A percentile compares a stretch with the other conserved stretches of the same genome.
phyloP scores from a whole-genome alignment of 2,329 filamentous ascomycete species.

The Penicillium nordicum region DNA sequence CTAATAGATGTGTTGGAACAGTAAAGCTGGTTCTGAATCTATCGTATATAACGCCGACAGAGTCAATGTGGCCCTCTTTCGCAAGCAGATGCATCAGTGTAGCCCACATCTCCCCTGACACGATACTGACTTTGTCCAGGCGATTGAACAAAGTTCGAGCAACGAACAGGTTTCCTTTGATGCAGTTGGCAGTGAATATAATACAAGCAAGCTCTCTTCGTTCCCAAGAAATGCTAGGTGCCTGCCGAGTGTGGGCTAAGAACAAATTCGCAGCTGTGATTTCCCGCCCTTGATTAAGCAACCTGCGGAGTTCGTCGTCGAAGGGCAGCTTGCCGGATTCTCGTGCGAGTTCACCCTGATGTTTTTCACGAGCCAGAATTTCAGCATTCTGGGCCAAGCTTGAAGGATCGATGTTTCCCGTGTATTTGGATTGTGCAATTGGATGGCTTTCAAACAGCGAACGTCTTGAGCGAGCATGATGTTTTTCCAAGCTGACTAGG shows the following conservation, averaged over 20 bases:
- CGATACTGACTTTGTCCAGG: slow-evolving; percentile 30
- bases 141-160: slow-evolving; percentile 38
- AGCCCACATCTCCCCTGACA: slow-evolving; percentile 37
- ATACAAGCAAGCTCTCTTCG: slow-evolving; percentile 30
- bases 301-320: slow-evolving; percentile 22
- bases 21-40: slow-evolving; percentile 28
- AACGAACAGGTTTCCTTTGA: slow-evolving; percentile 37
- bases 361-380: slow-evolving; percentile 12
- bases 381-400: slow-evolving; percentile 4
- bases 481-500: slow-evolving; percentile 1
- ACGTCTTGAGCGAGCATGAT: slow-evolving; percentile 1
- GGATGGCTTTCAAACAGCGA: background rate
- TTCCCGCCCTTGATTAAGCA: slow-evolving; percentile 27
- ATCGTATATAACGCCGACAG: slow-evolving; percentile 32
- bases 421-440: background rate
- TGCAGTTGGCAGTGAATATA: slow-evolving; percentile 37
- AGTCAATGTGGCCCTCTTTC: slow-evolving; percentile 37
- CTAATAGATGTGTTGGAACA: slow-evolving; percentile 32
- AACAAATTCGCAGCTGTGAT: slow-evolving; percentile 40
- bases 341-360: slow-evolving; percentile 2
- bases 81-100: slow-evolving; percentile 36
- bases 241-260: slow-evolving; percentile 13
- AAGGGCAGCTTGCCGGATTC: slow-evolving; percentile 10
- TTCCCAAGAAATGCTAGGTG: slow-evolving; percentile 22
- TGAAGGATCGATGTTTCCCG: background rate